These are phyloP conservation scores for Pistacia vera DNA, from an alignment of 345 rosid species.

Conservation along the genomic window DNA sequence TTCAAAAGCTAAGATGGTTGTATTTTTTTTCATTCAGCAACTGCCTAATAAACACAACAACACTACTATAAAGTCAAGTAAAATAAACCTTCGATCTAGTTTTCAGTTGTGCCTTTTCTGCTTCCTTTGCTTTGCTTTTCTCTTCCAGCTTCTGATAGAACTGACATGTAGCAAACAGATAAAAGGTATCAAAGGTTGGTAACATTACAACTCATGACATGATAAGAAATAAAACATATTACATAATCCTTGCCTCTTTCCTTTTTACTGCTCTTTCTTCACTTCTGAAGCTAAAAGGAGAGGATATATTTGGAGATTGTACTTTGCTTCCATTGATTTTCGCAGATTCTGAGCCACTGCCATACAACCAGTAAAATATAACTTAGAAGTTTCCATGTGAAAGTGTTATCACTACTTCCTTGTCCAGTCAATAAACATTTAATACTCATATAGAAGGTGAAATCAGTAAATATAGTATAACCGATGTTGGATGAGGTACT, in stretches of 20 bases:
- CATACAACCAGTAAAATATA: slow-evolving; percentile 13
- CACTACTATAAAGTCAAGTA: slow-evolving; percentile 3
- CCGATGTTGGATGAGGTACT: neutral
- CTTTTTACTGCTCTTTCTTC: slow-evolving; percentile 85
- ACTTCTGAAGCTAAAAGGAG: slow-evolving; percentile 76
- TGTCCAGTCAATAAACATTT: slow-evolving; percentile 4
- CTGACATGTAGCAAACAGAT: slow-evolving; percentile 33
- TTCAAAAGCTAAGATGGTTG: neutral
- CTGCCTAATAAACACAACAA: neutral
- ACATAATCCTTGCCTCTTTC: slow-evolving; percentile 60
- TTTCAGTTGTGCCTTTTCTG: slow-evolving; percentile 37
- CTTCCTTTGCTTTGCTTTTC: slow-evolving; percentile 42
- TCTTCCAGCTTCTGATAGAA: slow-evolving; percentile 72
- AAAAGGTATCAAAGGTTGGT: neutral
- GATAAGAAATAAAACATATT: slow-evolving; percentile 5
- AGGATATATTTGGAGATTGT: slow-evolving; percentile 38
- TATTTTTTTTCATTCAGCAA: neutral
- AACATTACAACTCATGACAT: slow-evolving; percentile 13
- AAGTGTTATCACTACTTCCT: neutral
- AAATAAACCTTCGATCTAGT: slow-evolving; percentile 42
- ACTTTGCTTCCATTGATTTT: slow-evolving; percentile 43
- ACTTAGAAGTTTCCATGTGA: slow-evolving; percentile 17
- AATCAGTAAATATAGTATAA: neutral
- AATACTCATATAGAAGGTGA: neutral
- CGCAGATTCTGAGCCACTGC: slow-evolving; percentile 47